phyloP scores from a whole-genome alignment of 1,139 yeast species.

The Casaregolazyma suthepensis region DNA sequence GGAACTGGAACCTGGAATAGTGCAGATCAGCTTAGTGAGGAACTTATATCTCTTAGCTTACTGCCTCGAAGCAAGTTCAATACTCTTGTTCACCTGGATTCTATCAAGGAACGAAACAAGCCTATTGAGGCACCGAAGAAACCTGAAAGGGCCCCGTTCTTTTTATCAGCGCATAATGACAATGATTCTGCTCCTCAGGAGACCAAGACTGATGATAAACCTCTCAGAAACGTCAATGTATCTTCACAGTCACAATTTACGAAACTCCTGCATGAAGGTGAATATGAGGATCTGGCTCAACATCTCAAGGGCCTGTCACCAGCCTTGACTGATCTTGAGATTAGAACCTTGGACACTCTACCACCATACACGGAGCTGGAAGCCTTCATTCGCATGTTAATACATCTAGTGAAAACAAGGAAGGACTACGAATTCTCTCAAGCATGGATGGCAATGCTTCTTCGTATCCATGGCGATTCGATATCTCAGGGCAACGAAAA shows the following conservation, averaged over 20 bases:
- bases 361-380: constrained; percentile 62
- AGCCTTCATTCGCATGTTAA: constrained; percentile 59
- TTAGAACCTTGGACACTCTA: constrained; percentile 63
- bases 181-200: constrained; percentile 13
- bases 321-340: constrained; percentile 74
- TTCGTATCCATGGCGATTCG: constrained; percentile 79
- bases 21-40: constrained; percentile 56
- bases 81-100: constrained; percentile 74
- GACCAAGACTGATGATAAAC: not conserved
- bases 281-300: constrained; percentile 47
- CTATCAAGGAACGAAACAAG: constrained; percentile 78
- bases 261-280: constrained; percentile 47
- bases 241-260: constrained; percentile 75
- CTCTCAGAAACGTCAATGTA: constrained; percentile 24
- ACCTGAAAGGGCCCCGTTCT: constrained; percentile 78
- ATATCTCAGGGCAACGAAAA: constrained; percentile 28
- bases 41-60: constrained; percentile 64
- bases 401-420: constrained; percentile 52
- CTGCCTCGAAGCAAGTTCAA: constrained; percentile 75
- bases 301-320: constrained; percentile 66
- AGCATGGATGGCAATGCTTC: constrained; percentile 70
- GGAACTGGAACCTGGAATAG: constrained; percentile 29
- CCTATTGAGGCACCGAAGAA: constrained; percentile 87
- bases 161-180: constrained; percentile 60
- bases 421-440: constrained; percentile 63